Evolutionary conservation across 352 stramenopile species (phyloP).

Genomic region (Phytophthora multivora): DNA sequence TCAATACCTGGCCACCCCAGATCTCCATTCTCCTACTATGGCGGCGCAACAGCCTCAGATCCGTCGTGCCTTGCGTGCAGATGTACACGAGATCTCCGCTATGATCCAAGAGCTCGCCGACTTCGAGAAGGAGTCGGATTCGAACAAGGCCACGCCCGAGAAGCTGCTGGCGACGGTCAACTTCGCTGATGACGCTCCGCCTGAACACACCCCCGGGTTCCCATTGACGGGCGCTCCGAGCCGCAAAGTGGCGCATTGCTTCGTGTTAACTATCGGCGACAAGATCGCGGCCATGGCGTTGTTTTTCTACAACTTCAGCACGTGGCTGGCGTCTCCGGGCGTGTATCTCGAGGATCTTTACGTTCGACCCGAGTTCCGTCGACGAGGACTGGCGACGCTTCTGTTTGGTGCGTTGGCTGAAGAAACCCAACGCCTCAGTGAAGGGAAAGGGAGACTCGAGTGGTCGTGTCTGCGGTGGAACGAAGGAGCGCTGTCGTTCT

Average conservation of each 20-base stretch:
- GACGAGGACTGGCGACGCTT: slow-evolving; percentile 25
- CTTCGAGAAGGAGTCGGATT: slow-evolving; percentile 32
- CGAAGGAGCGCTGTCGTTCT: slow-evolving; percentile 29
- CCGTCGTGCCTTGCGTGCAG: slow-evolving; percentile 21
- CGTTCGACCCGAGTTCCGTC: slow-evolving; percentile 27
- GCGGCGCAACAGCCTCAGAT: slow-evolving; percentile 22
- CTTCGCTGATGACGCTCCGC: slow-evolving; percentile 19
- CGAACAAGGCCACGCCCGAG: slow-evolving; percentile 28
- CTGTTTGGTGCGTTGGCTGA: slow-evolving; percentile 26
- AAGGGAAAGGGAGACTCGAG: slow-evolving; percentile 26
- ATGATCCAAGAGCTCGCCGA: slow-evolving; percentile 37
- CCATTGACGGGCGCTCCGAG: slow-evolving; percentile 18
- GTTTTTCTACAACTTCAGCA: slow-evolving; percentile 42
- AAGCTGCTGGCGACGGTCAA: slow-evolving; percentile 38
- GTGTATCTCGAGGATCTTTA: slow-evolving; percentile 35
- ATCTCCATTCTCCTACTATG: slow-evolving; percentile 4
- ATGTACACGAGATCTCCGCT: slow-evolving; percentile 27
- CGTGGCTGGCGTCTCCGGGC: slow-evolving; percentile 27
- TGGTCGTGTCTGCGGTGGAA: slow-evolving; percentile 37
- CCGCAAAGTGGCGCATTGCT: slow-evolving; percentile 35
- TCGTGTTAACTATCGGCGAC: slow-evolving; percentile 27
- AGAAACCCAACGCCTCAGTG: slow-evolving; percentile 29
- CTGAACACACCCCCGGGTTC: slow-evolving; percentile 21
- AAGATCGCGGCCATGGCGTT: slow-evolving; percentile 30
- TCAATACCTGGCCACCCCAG: too few species aligned